phyloP scores from a whole-genome alignment of 208 protist genomes.

The Trypanosoma boissoni region DNA sequence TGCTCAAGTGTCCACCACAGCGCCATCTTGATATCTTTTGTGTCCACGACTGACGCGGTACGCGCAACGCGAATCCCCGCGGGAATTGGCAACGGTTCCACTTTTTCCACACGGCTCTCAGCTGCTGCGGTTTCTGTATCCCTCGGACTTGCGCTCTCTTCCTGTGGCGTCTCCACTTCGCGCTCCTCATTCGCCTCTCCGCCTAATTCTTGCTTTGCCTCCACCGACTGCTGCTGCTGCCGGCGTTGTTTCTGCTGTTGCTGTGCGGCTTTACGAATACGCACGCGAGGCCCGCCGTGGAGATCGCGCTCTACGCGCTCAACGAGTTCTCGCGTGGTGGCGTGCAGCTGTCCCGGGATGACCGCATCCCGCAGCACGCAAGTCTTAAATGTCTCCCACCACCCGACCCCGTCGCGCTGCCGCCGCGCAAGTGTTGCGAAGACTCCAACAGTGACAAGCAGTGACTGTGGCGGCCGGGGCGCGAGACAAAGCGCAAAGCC shows the following conservation, averaged over 20 bases:
- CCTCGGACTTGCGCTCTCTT: too few species aligned
- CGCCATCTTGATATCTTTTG: slow-evolving; percentile 1
- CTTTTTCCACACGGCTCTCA: too few species aligned
- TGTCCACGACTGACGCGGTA: not conserved
- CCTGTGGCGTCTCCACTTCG: too few species aligned
- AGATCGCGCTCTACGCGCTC: slow-evolving; percentile 34
- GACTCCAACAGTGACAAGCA: slow-evolving; percentile 49
- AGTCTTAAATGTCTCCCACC: slow-evolving; percentile 49
- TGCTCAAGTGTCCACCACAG: slow-evolving; percentile 18
- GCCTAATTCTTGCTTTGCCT: slow-evolving; percentile 1
- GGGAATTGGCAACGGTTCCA: not conserved
- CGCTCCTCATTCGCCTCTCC: not conserved
- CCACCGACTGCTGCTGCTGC: not conserved
- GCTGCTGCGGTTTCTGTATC: too few species aligned
- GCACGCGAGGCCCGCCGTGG: not conserved
- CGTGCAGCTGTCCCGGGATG: slow-evolving; percentile 42
- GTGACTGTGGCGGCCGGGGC: slow-evolving; percentile 38
- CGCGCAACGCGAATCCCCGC: slow-evolving; percentile 1
- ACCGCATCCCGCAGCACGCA: slow-evolving; percentile 42
- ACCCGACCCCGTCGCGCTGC: slow-evolving; percentile 27
- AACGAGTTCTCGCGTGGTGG: slow-evolving; percentile 33
- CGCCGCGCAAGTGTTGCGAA: slow-evolving; percentile 43
- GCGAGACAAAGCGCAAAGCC: slow-evolving; percentile 35
- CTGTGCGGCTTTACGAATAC: too few species aligned
- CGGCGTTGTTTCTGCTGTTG: slow-evolving; percentile 10